These are phyloP conservation scores for Alternaria infectoria DNA, from an alignment of 2,329 filamentous ascomycete genomes.

Conservation along the genomic window DNA sequence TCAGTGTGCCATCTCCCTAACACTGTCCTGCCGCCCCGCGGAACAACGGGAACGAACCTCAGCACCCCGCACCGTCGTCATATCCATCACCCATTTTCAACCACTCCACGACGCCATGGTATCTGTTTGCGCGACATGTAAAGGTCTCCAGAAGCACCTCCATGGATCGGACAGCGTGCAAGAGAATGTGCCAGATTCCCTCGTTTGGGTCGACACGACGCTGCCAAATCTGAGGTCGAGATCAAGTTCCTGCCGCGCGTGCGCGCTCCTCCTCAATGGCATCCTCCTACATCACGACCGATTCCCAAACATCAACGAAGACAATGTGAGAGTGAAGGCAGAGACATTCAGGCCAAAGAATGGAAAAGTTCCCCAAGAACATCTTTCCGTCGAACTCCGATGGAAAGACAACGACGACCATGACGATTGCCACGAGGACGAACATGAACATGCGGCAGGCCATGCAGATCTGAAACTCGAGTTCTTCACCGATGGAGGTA, in stretches of 20 bases:
- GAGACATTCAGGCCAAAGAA: slow-evolving; percentile 30
- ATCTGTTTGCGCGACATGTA: slow-evolving; percentile 42
- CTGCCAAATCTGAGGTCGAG: slow-evolving; percentile 38
- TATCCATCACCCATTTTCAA: neutral
- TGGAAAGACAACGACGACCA: slow-evolving; percentile 31
- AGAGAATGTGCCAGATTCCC: slow-evolving; percentile 19
- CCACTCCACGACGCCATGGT: slow-evolving; percentile 27
- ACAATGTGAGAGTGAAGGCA: slow-evolving; percentile 33
- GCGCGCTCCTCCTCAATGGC: slow-evolving; percentile 42
- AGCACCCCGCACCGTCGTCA: slow-evolving; percentile 9
- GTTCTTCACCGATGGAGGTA: slow-evolving; percentile 47
- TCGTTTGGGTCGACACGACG: slow-evolving; percentile 37
- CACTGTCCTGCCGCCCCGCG: slow-evolving; percentile 14
- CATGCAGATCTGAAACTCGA: slow-evolving; percentile 46
- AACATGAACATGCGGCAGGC: slow-evolving; percentile 26
- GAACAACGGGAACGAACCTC: slow-evolving; percentile 14
- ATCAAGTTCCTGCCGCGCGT: slow-evolving; percentile 39
- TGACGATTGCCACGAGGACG: slow-evolving; percentile 26
- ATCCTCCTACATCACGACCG: slow-evolving; percentile 41
- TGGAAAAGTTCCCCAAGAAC: slow-evolving; percentile 31
- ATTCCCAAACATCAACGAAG: slow-evolving; percentile 34
- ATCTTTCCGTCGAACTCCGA: slow-evolving; percentile 44
- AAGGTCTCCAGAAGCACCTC: slow-evolving; percentile 42
- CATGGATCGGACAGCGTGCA: slow-evolving; percentile 22
- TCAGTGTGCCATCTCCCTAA: slow-evolving; percentile 8